These are phyloP conservation scores for Linnemannia zychae DNA, from an alignment of 192 early-diverging fungal genomes.

Conservation along the genomic window DNA sequence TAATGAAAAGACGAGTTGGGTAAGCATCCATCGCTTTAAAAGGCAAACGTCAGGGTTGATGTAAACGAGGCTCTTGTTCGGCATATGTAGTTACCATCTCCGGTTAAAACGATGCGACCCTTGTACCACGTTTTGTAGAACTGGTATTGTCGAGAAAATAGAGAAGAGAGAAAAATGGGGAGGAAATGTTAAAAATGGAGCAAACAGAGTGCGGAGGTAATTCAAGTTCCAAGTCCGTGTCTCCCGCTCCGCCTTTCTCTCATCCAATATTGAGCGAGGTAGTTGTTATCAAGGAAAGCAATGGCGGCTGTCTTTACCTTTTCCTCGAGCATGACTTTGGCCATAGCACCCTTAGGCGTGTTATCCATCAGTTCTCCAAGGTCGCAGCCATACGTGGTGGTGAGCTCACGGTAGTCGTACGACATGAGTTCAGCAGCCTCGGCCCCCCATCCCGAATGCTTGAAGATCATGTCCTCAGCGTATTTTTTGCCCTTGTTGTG, in stretches of 20 bases:
- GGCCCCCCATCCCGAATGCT: slow-evolving; percentile 32
- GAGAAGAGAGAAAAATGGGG: background rate
- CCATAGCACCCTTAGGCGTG: slow-evolving; percentile 26
- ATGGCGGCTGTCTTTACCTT: slow-evolving; percentile 4
- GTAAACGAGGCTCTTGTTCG: background rate
- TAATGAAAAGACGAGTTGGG: background rate
- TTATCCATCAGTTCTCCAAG: slow-evolving; percentile 34
- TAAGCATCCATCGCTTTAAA: background rate
- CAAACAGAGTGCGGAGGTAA: background rate
- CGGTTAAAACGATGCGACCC: slow-evolving; percentile 25
- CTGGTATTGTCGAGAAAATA: background rate
- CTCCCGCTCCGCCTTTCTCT: background rate
- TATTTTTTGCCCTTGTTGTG: slow-evolving; percentile 17
- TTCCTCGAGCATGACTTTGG: slow-evolving; percentile 44
- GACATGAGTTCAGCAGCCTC: slow-evolving; percentile 30
- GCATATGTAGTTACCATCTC: slow-evolving; percentile 26
- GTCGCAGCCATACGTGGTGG: slow-evolving; percentile 7
- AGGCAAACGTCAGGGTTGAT: background rate
- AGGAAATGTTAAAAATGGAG: background rate
- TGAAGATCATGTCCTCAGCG: slow-evolving; percentile 24
- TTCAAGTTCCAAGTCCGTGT: background rate
- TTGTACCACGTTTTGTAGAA: slow-evolving; percentile 38
- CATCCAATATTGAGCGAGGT: background rate
- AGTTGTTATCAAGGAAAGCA: too few species aligned
- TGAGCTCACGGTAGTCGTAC: slow-evolving; percentile 12